Evolutionary conservation across 257 asterid species (phyloP), one percentile per base, ranked within the genome.

Genomic region (Scutellaria galericulata): DNA sequence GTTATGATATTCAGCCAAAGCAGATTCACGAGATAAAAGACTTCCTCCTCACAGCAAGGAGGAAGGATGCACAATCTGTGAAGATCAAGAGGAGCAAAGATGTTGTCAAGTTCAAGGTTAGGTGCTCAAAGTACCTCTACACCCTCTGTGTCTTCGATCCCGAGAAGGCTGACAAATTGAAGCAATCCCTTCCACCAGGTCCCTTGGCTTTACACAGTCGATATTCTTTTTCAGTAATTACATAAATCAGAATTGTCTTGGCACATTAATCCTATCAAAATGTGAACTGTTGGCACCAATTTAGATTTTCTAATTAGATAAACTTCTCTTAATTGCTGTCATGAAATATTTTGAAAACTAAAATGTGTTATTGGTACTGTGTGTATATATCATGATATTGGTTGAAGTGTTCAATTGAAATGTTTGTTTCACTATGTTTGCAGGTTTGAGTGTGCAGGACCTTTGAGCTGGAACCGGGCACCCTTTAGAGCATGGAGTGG

Each of bases 151-250:
- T 81, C 66, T 81, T 81, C 9, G 85, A 81, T 35, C 59, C 66
- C 5, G 85, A 81, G 86, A 82, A 82, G 68, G 86, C 86, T 3
- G 81, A 82, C 77, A 82, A 82, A 31, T 72, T 82, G 86, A 82
- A 82, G 83, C 86, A 82, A 68, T 82, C 86, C 40, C 83, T 82
- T 40, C 86, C 86, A 15, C 86, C 86, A 66, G 86, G 86, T 82
- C 9, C 18, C 40, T 76, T 39, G 8, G 1, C 40, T 13, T 10
- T 5, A 20, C 1, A 11, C 10, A 13, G 10, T 41, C 48, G 37
- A 31, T 31, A 31, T 31, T 4, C 5, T 4, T 41, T 64, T 64
- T 9, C 31, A 4, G 50, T 9, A 45, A 9, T 45, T 45, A 45
- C 4, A 9, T 3, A 4, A 31, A 31, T 31, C 37, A 31, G 37